These are phyloP conservation scores for Lathyrus oleraceus DNA, from an alignment of 306 rosid genomes.

Conservation along the genomic window DNA sequence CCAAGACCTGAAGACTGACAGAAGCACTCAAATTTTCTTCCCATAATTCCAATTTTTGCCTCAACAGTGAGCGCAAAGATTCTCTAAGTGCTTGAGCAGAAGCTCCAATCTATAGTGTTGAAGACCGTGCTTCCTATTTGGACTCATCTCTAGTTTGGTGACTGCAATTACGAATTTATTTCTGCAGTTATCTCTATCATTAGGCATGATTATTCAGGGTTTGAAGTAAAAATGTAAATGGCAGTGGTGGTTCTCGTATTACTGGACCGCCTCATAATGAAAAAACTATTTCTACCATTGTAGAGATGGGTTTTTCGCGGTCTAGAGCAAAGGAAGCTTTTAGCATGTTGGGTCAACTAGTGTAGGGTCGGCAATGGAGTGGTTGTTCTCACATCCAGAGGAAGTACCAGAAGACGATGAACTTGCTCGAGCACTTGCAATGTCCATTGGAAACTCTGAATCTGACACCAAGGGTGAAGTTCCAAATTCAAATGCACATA, in stretches of 20 bases:
- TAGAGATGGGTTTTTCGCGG: conserved; percentile 98
- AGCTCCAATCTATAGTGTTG: conserved; percentile 93
- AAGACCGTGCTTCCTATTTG: conserved; percentile 96
- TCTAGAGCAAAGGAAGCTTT: conserved; percentile 92
- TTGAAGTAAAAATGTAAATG: conserved; percentile 80
- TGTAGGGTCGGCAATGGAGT: conserved; percentile 97
- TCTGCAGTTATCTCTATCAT: conserved; percentile 78
- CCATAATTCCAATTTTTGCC: conserved; percentile 99
- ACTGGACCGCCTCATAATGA: conserved; percentile 93
- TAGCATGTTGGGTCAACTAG: conserved; percentile 92
- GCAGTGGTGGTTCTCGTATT: conserved; percentile 63
- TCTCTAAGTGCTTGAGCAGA: conserved; percentile 97
- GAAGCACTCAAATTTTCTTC: conserved; percentile 98
- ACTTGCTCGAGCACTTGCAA: conserved; percentile 98
- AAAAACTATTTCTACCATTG: conserved; percentile 84
- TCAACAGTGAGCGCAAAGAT: conserved; percentile 89
- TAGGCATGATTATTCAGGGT: conserved; percentile 85
- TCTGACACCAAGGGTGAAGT: conserved; percentile 71
- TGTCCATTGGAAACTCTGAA: conserved; percentile 91
- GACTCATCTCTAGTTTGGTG: conserved; percentile 90
- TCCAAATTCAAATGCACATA: conserved; percentile 49
- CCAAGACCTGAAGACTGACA: conserved; percentile 94
- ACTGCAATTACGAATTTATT: conserved; percentile 83
- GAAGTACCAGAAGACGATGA: conserved; percentile 92
- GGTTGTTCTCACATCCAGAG: conserved; percentile 96